phyloP scores from a whole-genome alignment of 768 basidiomycete species.

The Rhizopogon roseolus region DNA sequence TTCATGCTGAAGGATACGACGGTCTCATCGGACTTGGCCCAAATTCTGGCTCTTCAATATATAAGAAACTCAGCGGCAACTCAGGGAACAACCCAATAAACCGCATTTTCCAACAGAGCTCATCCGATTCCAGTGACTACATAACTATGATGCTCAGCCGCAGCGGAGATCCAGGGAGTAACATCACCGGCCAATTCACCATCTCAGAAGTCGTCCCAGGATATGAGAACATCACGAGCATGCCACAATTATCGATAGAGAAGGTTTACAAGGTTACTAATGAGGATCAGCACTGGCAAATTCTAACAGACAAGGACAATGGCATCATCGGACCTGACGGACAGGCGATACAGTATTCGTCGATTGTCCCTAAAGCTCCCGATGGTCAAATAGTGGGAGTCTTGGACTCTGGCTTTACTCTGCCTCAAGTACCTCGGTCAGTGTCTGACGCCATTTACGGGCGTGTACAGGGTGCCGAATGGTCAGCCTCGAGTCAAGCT shows the following conservation, averaged over 20 bases:
- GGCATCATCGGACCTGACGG: conserved; percentile 81
- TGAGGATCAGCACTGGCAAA: conserved; percentile 80
- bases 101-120: conserved; percentile 59
- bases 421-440: conserved; percentile 69
- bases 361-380: conserved; percentile 67
- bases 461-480: conserved; percentile 67
- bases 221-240: conserved; percentile 54
- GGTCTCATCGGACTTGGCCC: conserved; percentile 80
- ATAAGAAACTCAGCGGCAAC: conserved; percentile 43
- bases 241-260: conserved; percentile 64
- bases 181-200: conserved; percentile 61
- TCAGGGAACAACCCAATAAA: conserved; percentile 58
- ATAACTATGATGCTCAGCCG: conserved; percentile 68
- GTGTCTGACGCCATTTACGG: conserved; percentile 80
- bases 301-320: conserved; percentile 55
- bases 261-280: conserved; percentile 55
- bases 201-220: conserved; percentile 60
- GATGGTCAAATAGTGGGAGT: conserved; percentile 63
- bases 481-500: conserved; percentile 46
- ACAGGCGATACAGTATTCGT: conserved; percentile 49
- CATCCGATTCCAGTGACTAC: conserved; percentile 50
- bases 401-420: conserved; percentile 69
- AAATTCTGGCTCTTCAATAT: conserved; percentile 62
- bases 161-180: conserved; percentile 42
- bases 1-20: conserved; percentile 56